Conservation (phyloP, 2,329 filamentous ascomycete species). For the Madurella fahalii region DNA sequence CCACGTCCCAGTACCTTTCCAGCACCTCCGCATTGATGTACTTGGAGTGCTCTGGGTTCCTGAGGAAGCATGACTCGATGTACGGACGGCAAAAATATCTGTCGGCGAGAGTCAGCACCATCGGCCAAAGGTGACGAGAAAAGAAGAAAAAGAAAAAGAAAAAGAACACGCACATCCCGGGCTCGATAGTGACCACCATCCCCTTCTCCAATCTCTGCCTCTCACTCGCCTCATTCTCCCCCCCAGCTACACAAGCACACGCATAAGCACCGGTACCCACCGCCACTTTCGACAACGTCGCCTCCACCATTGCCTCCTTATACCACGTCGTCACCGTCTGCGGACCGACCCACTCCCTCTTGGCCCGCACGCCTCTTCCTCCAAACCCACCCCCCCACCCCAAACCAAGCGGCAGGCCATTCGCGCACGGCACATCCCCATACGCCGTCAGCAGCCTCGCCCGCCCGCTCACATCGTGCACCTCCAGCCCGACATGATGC, state of each 20-base stretch:
- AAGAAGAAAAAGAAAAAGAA: not conserved
- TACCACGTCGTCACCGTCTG: constrained; percentile 33
- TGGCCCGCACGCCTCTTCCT: constrained; percentile 25
- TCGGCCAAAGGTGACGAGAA: not conserved
- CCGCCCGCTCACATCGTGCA: constrained; percentile 53
- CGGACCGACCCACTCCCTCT: constrained; percentile 40
- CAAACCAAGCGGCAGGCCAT: too few species aligned
- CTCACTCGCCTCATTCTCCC: constrained; percentile 12
- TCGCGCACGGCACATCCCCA: too few species aligned
- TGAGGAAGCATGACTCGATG: constrained; percentile 64
- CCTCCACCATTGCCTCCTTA: constrained; percentile 10
- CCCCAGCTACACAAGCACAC: not conserved
- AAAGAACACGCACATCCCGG: constrained; percentile 54
- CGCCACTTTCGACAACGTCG: constrained; percentile 21
- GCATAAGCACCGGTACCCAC: constrained; percentile 7
- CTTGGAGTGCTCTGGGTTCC: constrained; percentile 52
- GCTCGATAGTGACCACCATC: constrained; percentile 76
- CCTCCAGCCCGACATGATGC: constrained; percentile 63
- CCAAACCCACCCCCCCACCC: not conserved
- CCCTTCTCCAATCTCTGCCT: constrained; percentile 48
- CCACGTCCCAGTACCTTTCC: constrained; percentile 69
- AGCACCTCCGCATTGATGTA: constrained; percentile 64
- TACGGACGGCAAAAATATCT: constrained; percentile 74
- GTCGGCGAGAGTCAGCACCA: not conserved
- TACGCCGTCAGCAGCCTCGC: constrained; percentile 33